phyloP scores from a whole-genome alignment of 108 stramenopile species.

The Mayamaea pseudoterrestris region DNA sequence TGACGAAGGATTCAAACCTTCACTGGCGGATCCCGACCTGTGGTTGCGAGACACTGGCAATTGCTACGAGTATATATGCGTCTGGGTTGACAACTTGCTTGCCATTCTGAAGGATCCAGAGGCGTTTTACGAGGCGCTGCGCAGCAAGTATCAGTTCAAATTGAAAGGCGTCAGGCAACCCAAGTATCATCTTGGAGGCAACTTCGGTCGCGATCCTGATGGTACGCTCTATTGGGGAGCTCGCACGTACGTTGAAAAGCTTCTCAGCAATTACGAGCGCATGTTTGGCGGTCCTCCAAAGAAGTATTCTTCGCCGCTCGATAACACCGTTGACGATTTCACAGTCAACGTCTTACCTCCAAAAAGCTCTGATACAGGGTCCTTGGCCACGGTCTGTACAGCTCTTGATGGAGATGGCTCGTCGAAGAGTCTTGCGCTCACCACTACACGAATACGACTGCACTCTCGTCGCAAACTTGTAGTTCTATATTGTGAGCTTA shows the following conservation, averaged over 20 bases:
- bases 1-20: constrained; percentile 17
- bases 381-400: too few relatives aligned
- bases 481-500: too few relatives aligned
- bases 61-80: constrained; percentile 15
- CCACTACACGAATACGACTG: too few relatives aligned
- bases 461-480: too few relatives aligned
- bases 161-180: constrained; percentile 22
- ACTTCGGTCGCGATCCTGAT: constrained; percentile 15
- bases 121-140: constrained; percentile 5
- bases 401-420: too few relatives aligned
- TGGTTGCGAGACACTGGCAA: constrained; percentile 15
- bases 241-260: constrained; percentile 22
- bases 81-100: constrained; percentile 21
- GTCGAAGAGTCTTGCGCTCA: too few relatives aligned
- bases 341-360: too few relatives aligned
- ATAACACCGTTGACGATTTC: too few relatives aligned
- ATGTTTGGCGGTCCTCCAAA: constrained; percentile 12
- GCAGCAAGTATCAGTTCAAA: constrained; percentile 9
- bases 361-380: too few relatives aligned
- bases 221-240: too few relatives aligned
- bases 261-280: constrained; percentile 7
- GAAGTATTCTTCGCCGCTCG: constrained; percentile 1
- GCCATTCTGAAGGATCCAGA: constrained; percentile 9
- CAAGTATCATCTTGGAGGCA: constrained; percentile 19
- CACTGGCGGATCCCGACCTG: constrained; percentile 23